Percentiles rank a stretch among this genome's conserved stretches.
Evolutionary conservation across 1,139 yeast genomes (phyloP).

Genomic region (Hemisphaericaspora subhashii): DNA sequence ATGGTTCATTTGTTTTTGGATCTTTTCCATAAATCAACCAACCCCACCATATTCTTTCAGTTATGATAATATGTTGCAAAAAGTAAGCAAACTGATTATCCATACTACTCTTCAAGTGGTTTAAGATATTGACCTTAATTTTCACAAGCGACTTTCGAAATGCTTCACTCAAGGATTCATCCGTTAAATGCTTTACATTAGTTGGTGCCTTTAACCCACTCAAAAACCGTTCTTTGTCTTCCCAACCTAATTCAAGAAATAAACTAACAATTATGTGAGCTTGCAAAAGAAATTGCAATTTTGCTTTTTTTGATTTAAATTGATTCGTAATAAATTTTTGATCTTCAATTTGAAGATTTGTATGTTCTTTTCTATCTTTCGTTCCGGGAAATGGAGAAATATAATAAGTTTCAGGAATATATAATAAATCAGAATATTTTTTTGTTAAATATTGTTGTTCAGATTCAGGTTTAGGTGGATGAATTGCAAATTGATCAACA

Average conservation of each 20-base stretch:
- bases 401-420: conserved; percentile 42
- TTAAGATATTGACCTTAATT: conserved; percentile 29
- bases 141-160: conserved; percentile 22
- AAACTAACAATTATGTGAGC: conserved; percentile 33
- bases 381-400: conserved; percentile 27
- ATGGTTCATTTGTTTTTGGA: conserved; percentile 28
- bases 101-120: conserved; percentile 18
- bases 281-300: conserved; percentile 33
- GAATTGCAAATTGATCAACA: conserved; percentile 21
- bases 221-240: conserved; percentile 27
- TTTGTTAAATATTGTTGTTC: conserved; percentile 20
- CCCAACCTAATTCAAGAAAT: conserved; percentile 28
- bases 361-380: conserved; percentile 20
- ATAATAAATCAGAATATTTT: conserved; percentile 24
- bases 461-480: conserved; percentile 16
- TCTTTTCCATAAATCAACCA: conserved; percentile 45
- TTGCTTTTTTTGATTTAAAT: conserved; percentile 27
- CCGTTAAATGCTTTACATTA: conserved; percentile 37
- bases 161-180: conserved; percentile 31
- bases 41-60: conserved; percentile 44
- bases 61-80: conserved; percentile 25
- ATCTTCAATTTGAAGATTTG: conserved; percentile 22
- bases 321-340: conserved; percentile 25
- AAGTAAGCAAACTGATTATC: conserved; percentile 31
- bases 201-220: conserved; percentile 26